These are phyloP conservation scores for Nemania sp. DNA, from an alignment of 2,329 filamentous ascomycete species.

Conservation along the genomic window DNA sequence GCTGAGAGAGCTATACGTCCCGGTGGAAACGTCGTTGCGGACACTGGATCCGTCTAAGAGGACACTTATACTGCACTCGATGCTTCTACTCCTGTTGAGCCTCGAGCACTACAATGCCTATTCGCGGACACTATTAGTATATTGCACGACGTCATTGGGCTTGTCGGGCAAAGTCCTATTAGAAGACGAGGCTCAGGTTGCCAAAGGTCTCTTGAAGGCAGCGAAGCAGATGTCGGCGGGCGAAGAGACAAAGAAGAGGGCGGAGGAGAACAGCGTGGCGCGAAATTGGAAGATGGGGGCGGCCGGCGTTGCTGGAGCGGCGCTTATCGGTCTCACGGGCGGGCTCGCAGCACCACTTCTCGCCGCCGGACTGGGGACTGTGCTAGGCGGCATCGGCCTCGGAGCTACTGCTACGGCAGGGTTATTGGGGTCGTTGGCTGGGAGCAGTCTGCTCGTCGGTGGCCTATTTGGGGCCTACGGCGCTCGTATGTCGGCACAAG, in stretches of 20 bases:
- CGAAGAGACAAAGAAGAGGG: slow-evolving; percentile 64
- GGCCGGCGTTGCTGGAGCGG: slow-evolving; percentile 49
- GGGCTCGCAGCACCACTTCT: slow-evolving; percentile 79
- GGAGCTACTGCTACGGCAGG: slow-evolving; percentile 79
- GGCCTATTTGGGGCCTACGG: slow-evolving; percentile 88
- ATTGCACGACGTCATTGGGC: slow-evolving; percentile 72
- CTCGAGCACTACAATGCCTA: slow-evolving; percentile 78
- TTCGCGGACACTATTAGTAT: slow-evolving; percentile 71
- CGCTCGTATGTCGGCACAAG: slow-evolving; percentile 78
- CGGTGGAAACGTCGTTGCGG: slow-evolving; percentile 64
- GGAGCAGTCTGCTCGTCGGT: slow-evolving; percentile 78
- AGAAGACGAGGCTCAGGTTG: slow-evolving; percentile 75
- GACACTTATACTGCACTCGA: slow-evolving; percentile 70
- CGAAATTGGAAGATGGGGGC: slow-evolving; percentile 73
- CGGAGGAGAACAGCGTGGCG: slow-evolving; percentile 64
- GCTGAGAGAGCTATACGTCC: slow-evolving; percentile 60
- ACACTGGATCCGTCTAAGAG: slow-evolving; percentile 63
- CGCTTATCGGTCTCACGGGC: slow-evolving; percentile 73
- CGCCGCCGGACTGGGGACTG: slow-evolving; percentile 77
- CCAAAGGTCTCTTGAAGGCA: slow-evolving; percentile 73
- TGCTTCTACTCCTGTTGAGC: slow-evolving; percentile 74
- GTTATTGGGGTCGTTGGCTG: slow-evolving; percentile 78
- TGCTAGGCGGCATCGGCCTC: slow-evolving; percentile 78
- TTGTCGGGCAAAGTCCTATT: slow-evolving; percentile 67
- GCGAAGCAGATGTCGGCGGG: slow-evolving; percentile 69